These are phyloP conservation scores for Gigaspora rosea DNA, from an alignment of 192 early-diverging fungal species.

Conservation along the genomic window DNA sequence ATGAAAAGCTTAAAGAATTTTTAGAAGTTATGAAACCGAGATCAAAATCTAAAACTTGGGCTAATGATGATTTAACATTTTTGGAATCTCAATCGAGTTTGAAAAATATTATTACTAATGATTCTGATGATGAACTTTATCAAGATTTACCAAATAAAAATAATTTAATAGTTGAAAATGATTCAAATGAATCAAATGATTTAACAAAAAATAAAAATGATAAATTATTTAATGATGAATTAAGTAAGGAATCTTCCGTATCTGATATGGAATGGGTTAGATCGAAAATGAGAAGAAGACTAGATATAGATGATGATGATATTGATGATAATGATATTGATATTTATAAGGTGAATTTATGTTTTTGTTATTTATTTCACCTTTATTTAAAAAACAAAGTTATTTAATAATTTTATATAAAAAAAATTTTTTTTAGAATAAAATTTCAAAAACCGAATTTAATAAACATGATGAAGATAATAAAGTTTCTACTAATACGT, in stretches of 20 bases:
- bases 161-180: constrained; percentile 44
- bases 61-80: constrained; percentile 82
- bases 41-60: constrained; percentile 79
- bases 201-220: constrained; percentile 63
- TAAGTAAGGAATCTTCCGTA: background rate
- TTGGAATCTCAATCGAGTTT: constrained; percentile 51
- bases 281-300: constrained; percentile 58
- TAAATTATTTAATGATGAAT: background rate
- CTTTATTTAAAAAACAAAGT: background rate
- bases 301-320: constrained; percentile 22
- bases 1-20: constrained; percentile 87
- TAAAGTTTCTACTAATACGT: constrained; percentile 17
- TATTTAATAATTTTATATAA: background rate
- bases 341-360: background rate
- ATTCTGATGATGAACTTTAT: constrained; percentile 76
- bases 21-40: constrained; percentile 89
- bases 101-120: constrained; percentile 61
- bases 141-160: constrained; percentile 63
- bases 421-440: too few species aligned
- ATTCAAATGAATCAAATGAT: constrained; percentile 50
- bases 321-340: constrained; percentile 35
- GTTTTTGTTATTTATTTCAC: too few species aligned
- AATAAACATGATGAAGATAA: constrained; percentile 12
- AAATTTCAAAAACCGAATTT: background rate
- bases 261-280: constrained; percentile 68